Evolutionary conservation across 768 basidiomycete species (phyloP).

Genomic region (Tephrocybe sp.): DNA sequence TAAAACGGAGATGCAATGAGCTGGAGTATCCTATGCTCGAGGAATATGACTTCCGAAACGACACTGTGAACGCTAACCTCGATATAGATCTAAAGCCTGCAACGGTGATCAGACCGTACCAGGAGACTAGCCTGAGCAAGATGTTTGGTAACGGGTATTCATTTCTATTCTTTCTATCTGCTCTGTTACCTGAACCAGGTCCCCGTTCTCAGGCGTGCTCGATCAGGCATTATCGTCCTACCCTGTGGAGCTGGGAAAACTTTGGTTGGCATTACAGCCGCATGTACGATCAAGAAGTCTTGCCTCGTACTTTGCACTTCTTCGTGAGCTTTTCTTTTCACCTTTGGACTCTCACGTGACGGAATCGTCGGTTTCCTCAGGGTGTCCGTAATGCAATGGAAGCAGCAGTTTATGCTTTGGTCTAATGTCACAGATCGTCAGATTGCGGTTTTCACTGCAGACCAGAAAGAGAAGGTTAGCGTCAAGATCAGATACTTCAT

Average conservation of each 20-base stretch:
- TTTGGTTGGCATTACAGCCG: slow-evolving; percentile 98
- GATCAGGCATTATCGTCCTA: slow-evolving; percentile 96
- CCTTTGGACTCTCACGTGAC: slow-evolving; percentile 13
- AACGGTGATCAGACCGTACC: slow-evolving; percentile 96
- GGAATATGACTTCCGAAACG: slow-evolving; percentile 98
- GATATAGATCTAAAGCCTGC: slow-evolving; percentile 99
- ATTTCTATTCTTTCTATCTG: slow-evolving; percentile 1
- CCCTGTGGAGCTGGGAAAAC: slow-evolving; percentile 99
- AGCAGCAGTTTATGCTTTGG: slow-evolving; percentile 97
- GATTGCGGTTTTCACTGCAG: slow-evolving; percentile 96
- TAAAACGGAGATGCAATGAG: slow-evolving; percentile 95
- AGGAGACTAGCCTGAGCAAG: slow-evolving; percentile 96
- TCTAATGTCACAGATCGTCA: slow-evolving; percentile 96
- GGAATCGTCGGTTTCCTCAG: slow-evolving; percentile 37
- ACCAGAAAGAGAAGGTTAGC: slow-evolving; percentile 91
- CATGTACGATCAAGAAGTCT: slow-evolving; percentile 99
- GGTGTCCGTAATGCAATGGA: slow-evolving; percentile 98
- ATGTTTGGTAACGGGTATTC: slow-evolving; percentile 98
- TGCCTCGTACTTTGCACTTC: slow-evolving; percentile 97
- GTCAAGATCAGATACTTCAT: neutral
- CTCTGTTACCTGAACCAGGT: slow-evolving; percentile 8
- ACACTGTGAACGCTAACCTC: slow-evolving; percentile 92
- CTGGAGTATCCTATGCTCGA: slow-evolving; percentile 97
- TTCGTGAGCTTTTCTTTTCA: slow-evolving; percentile 59
- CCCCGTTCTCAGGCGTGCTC: slow-evolving; percentile 69